Evolutionary conservation across 306 rosid genomes (phyloP), one percentile per base, ranked within the genome.

Genomic region (Rubus parviflorus): DNA sequence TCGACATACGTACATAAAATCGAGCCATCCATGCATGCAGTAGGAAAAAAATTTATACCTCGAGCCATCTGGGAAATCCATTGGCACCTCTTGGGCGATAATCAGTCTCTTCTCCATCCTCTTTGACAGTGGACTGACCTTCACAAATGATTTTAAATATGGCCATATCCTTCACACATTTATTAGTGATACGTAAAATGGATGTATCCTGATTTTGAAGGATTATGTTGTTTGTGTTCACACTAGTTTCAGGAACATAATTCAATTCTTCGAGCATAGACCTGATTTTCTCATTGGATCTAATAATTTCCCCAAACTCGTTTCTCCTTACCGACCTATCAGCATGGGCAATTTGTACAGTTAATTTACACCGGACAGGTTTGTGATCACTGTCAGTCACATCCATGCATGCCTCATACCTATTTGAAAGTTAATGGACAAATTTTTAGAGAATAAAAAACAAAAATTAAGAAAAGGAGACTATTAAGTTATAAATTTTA

Each of bases 301-400:
- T 84, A 79, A 87, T 71, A 65, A 96, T 82, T 76, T 85, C 87
- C 77, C 99, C 99, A 41, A 87, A 84, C 84, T 89, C 93, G 78
- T 84, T 86, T 87, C 99, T 88, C 87, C 98, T 88, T 25, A 84
- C 83, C 66, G 99, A 96, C 81, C 96, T 89, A 87, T 96, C 97
- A 73, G 83, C 96, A 80, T 93, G 93, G 73, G 93, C 82, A 82
- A 96, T 88, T 70, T 84, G 87, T 52, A 96, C 78, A 77, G 84
- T 74, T 83, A 92, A 88, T 83, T 92, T 96, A 83, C 99, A 96
- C 75, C 98, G 83, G 23, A 96, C 96, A 15, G 99, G 99, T 81
- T 96, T 96, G 89, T 96, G 99, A 85, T 96, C 98, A 68, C 99
- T 96, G 40, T 92, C 99, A 22, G 90, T 96, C 89, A 96, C 99